A percentile compares a stretch with the other conserved stretches of the same genome.
Evolutionary conservation across 2,329 filamentous ascomycete species (phyloP).

Genomic region (Talaromyces sp.): DNA sequence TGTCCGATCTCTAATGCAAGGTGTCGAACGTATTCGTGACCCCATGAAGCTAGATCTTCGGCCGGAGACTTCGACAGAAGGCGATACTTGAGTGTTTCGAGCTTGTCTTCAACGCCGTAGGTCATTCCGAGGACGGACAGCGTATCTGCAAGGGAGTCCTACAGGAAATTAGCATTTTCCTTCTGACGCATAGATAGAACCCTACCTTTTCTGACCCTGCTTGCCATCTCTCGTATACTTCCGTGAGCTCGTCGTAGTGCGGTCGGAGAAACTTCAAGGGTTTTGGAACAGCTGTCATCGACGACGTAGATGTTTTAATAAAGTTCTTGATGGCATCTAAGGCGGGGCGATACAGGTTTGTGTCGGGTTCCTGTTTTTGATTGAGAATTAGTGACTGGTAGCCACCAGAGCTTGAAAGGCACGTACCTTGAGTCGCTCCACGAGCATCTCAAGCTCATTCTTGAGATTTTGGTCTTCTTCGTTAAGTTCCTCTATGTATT

Average conservation of each 20-base stretch:
- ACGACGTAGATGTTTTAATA: slow-evolving; percentile 98
- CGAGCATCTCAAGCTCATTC: slow-evolving; percentile 95
- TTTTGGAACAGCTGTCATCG: slow-evolving; percentile 98
- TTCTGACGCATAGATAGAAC: background rate
- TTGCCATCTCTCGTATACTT: slow-evolving; percentile 86
- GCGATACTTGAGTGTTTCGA: slow-evolving; percentile 95
- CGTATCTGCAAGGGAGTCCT: slow-evolving; percentile 82
- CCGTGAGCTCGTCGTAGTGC: slow-evolving; percentile 86
- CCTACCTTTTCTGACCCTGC: slow-evolving; percentile 74
- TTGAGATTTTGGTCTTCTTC: slow-evolving; percentile 99
- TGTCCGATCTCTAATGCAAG: slow-evolving; percentile 92
- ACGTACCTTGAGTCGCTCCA: slow-evolving; percentile 82
- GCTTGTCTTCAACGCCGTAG: slow-evolving; percentile 90
- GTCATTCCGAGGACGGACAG: slow-evolving; percentile 98
- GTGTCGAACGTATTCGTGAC: slow-evolving; percentile 96
- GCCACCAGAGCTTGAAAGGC: background rate
- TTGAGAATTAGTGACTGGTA: slow-evolving; percentile 6
- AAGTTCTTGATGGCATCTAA: slow-evolving; percentile 96
- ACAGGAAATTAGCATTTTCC: slow-evolving; percentile 8
- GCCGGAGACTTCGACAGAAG: slow-evolving; percentile 70
- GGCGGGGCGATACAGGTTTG: slow-evolving; percentile 82
- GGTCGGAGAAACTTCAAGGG: slow-evolving; percentile 96
- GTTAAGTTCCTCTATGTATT: slow-evolving; percentile 75
- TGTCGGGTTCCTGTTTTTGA: slow-evolving; percentile 69
- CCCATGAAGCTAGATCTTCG: slow-evolving; percentile 93